phyloP scores from a whole-genome alignment of 2,329 filamentous ascomycete species.

The Blumeria graminis region DNA sequence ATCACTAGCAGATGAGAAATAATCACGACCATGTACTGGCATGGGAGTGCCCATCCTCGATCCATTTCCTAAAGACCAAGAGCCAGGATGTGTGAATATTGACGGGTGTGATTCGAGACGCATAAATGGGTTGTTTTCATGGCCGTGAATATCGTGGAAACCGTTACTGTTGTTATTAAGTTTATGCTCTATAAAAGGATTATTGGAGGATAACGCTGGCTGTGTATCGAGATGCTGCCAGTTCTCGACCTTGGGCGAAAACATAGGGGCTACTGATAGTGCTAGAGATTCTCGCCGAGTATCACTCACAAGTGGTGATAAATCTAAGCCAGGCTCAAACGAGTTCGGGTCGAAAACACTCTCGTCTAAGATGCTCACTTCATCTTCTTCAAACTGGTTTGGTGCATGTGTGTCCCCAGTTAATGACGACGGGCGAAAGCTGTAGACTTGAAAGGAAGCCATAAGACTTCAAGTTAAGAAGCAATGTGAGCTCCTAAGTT shows the following conservation, averaged over 20 bases:
- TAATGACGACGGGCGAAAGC: slow-evolving; percentile 13
- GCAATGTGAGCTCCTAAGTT: background rate
- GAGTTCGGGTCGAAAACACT: slow-evolving; percentile 32
- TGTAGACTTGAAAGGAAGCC: slow-evolving; percentile 14
- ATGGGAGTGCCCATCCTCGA: slow-evolving; percentile 55
- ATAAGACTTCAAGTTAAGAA: slow-evolving; percentile 6
- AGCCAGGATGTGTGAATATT: slow-evolving; percentile 11
- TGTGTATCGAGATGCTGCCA: slow-evolving; percentile 43
- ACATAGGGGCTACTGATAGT: slow-evolving; percentile 29
- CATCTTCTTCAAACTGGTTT: slow-evolving; percentile 34
- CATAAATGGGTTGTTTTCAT: slow-evolving; percentile 37
- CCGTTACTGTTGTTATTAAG: background rate
- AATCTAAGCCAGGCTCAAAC: slow-evolving; percentile 35
- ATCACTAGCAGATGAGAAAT: slow-evolving; percentile 32
- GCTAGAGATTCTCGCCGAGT: slow-evolving; percentile 40
- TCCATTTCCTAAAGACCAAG: slow-evolving; percentile 19
- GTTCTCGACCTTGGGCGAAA: slow-evolving; percentile 40
- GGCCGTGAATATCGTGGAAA: background rate
- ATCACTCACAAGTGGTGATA: slow-evolving; percentile 36
- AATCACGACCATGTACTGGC: slow-evolving; percentile 36
- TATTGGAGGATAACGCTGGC: slow-evolving; percentile 36
- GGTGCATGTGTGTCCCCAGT: slow-evolving; percentile 15
- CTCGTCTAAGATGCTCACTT: slow-evolving; percentile 34
- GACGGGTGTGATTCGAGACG: slow-evolving; percentile 30
- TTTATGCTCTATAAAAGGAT: slow-evolving; percentile 27